Evolutionary conservation across 2,329 filamentous ascomycete genomes (phyloP).

Genomic region (Phaeomoniella chlamydospora): DNA sequence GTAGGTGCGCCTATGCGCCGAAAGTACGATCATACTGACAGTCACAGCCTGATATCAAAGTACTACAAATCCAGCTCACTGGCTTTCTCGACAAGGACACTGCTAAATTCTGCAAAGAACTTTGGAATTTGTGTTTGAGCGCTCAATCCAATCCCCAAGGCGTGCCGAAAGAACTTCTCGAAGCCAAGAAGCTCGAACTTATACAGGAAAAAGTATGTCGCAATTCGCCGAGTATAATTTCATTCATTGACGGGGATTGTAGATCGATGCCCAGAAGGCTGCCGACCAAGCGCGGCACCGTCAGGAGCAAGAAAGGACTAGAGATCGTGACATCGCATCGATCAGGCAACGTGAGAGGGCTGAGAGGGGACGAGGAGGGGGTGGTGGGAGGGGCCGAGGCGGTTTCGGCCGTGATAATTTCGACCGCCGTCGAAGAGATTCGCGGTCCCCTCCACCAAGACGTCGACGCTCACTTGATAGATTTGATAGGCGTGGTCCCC

Average conservation of each 20-base stretch:
- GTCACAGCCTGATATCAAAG: slow-evolving; percentile 80
- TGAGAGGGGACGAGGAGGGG: slow-evolving; percentile 20
- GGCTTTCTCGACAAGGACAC: slow-evolving; percentile 93
- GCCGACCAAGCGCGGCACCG: slow-evolving; percentile 34
- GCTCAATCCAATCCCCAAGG: slow-evolving; percentile 79
- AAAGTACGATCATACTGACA: slow-evolving; percentile 12
- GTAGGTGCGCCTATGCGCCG: slow-evolving; percentile 37
- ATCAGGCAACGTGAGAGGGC: slow-evolving; percentile 43
- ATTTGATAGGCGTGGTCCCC: slow-evolving; percentile 25
- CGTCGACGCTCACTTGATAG: slow-evolving; percentile 30
- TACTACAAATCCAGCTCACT: slow-evolving; percentile 83
- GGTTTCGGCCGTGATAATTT: slow-evolving; percentile 24
- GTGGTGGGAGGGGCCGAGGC: slow-evolving; percentile 18
- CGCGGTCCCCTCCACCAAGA: slow-evolving; percentile 37
- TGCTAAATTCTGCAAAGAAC: slow-evolving; percentile 73
- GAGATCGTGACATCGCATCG: slow-evolving; percentile 56
- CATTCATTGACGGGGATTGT: slow-evolving; percentile 2
- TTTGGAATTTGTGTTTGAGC: slow-evolving; percentile 85
- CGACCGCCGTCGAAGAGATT: slow-evolving; percentile 32
- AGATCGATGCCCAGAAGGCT: slow-evolving; percentile 33
- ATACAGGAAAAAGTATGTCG: slow-evolving; percentile 74
- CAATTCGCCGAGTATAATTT: no score
- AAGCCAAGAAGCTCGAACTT: slow-evolving; percentile 90
- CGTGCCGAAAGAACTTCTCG: slow-evolving; percentile 83
- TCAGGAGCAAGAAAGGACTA: slow-evolving; percentile 24